A percentile compares a stretch with the other conserved stretches of the same genome.
Evolutionary conservation across 225 moss, liverwort and hornwort species (phyloP).

Genomic region (Pseudoscleropodium purum): DNA sequence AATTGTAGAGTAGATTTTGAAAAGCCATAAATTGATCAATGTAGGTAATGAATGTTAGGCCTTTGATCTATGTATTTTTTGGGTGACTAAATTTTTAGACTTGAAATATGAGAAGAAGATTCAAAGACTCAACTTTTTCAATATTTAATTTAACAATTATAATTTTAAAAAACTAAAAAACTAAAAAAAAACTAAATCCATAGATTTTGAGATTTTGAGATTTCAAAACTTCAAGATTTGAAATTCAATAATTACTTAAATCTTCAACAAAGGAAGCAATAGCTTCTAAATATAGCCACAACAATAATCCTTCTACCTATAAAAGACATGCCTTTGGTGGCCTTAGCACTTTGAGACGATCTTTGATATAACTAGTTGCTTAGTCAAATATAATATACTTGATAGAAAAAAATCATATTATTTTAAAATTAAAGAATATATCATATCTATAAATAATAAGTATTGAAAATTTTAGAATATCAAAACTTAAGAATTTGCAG

Average conservation of each 20-base stretch:
- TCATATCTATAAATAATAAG: background rate
- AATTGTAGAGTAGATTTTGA: too few species aligned
- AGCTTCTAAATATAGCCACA: background rate
- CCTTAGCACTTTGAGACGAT: background rate
- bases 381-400: background rate
- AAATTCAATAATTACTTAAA: background rate
- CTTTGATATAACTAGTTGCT: background rate
- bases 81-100: too few species aligned
- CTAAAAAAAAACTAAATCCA: fast-evolving
- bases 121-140: too few species aligned
- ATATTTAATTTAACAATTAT: background rate
- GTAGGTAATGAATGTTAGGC: too few species aligned
- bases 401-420: background rate
- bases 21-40: too few species aligned
- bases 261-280: background rate
- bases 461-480: background rate
- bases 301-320: background rate
- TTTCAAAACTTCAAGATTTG: background rate
- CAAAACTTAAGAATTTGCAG: background rate
- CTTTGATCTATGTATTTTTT: too few species aligned
- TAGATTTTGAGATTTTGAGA: background rate
- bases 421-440: background rate
- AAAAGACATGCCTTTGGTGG: too few species aligned
- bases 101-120: too few species aligned
- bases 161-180: background rate